Conservation (phyloP, 495 filamentous ascomycete species). For the Neurospora sp. region DNA sequence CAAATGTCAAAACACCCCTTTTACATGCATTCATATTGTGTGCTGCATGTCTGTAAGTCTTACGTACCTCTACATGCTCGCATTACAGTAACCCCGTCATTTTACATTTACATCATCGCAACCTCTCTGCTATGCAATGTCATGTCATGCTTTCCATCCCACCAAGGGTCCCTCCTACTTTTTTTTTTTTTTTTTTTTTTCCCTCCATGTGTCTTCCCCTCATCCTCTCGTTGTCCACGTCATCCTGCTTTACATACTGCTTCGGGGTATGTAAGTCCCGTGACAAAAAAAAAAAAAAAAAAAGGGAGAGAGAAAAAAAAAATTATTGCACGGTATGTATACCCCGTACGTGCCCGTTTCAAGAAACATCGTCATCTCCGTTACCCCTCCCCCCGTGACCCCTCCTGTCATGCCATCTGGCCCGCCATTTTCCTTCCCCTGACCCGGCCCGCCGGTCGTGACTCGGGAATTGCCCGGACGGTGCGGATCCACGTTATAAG, state of each 20-base stretch:
- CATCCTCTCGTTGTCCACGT: background rate
- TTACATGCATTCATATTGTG: background rate
- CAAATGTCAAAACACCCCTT: background rate
- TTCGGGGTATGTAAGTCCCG: background rate
- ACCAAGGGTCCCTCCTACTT: background rate
- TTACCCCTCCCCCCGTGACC: background rate
- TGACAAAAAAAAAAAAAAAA: background rate
- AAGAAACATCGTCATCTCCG: background rate
- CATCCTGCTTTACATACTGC: background rate
- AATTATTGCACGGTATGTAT: background rate
- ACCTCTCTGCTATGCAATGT: background rate
- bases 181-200: background rate
- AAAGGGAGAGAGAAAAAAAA: too few species aligned
- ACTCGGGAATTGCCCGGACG: background rate
- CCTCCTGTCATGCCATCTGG: background rate
- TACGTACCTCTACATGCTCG: background rate
- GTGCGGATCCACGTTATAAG: background rate
- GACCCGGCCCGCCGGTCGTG: background rate
- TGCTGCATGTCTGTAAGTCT: background rate
- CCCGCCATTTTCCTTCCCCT: background rate
- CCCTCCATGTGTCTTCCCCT: background rate
- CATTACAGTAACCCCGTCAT: background rate
- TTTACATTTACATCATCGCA: background rate
- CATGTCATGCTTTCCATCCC: background rate
- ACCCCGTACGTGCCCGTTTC: background rate